These are phyloP conservation scores for Phragmites australis DNA, from an alignment of 176 grass and related monocot genomes.

Conservation along the genomic window DNA sequence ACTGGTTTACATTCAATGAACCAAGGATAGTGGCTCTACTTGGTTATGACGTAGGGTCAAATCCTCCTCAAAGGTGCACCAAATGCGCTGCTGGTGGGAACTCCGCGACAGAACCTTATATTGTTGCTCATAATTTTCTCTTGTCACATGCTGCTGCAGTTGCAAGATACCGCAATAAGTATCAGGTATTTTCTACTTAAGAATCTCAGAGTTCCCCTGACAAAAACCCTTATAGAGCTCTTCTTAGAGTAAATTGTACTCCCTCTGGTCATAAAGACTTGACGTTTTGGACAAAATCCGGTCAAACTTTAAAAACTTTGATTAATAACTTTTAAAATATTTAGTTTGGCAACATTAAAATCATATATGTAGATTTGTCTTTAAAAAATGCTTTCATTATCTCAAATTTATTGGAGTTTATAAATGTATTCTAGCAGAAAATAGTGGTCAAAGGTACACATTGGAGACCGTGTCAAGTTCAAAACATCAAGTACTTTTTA, in stretches of 20 bases:
- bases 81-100: conserved; percentile 53
- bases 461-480: too few species aligned
- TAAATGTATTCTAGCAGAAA: too few species aligned
- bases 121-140: conserved; percentile 66
- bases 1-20: conserved; percentile 86
- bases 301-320: too few species aligned
- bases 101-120: conserved; percentile 70
- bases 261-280: too few species aligned
- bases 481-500: too few species aligned
- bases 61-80: conserved; percentile 62
- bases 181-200: conserved; percentile 62
- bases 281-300: too few species aligned
- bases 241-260: neutral
- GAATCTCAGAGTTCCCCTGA: neutral
- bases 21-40: conserved; percentile 54
- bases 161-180: conserved; percentile 65
- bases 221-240: neutral
- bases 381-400: too few species aligned
- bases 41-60: conserved; percentile 53
- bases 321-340: too few species aligned
- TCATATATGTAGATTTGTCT: too few species aligned
- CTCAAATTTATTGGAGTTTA: too few species aligned
- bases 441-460: too few species aligned
- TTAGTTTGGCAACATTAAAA: too few species aligned
- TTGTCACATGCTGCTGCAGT: conserved; percentile 72